phyloP scores from a whole-genome alignment of 805 yeast species.

The Ogataea henricii region DNA sequence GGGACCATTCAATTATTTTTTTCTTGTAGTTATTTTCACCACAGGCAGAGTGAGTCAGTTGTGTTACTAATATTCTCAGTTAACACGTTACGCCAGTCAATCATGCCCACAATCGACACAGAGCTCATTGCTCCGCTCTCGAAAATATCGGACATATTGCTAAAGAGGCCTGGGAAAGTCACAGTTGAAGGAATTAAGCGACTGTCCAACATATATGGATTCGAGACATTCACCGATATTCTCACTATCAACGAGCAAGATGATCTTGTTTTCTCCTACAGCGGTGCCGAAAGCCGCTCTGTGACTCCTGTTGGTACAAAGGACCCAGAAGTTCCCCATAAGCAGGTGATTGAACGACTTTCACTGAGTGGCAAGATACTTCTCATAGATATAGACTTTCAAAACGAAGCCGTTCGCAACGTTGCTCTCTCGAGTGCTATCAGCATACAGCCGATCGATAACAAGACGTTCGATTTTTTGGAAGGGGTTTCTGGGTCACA shows the following conservation, averaged over 20 bases:
- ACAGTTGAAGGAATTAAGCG: conserved; percentile 36
- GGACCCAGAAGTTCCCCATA: neutral
- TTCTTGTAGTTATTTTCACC: too few species aligned
- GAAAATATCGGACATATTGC: conserved; percentile 35
- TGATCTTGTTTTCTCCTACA: conserved; percentile 31
- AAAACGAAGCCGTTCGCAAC: conserved; percentile 24
- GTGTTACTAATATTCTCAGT: too few species aligned
- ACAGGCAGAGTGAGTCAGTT: too few species aligned
- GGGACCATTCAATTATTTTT: too few species aligned
- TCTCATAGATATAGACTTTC: conserved; percentile 40
- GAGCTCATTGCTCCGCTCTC: conserved; percentile 36
- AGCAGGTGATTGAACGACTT: conserved; percentile 28
- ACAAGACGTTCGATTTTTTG: conserved; percentile 27
- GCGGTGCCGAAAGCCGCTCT: conserved; percentile 17
- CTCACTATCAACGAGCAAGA: conserved; percentile 39
- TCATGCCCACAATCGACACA: conserved; percentile 38
- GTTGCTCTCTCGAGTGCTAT: conserved; percentile 37
- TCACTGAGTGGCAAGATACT: conserved; percentile 39
- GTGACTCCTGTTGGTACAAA: conserved; percentile 20
- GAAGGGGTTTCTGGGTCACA: conserved; percentile 26
- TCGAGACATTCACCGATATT: conserved; percentile 37
- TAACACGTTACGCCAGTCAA: neutral
- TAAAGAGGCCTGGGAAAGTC: conserved; percentile 39
- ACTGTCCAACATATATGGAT: conserved; percentile 39
- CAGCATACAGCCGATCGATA: conserved; percentile 28